Percentiles rank a stretch among this genome's conserved stretches.
Conservation (phyloP, 1,139 yeast genomes). For the Pichia inconspicua region DNA sequence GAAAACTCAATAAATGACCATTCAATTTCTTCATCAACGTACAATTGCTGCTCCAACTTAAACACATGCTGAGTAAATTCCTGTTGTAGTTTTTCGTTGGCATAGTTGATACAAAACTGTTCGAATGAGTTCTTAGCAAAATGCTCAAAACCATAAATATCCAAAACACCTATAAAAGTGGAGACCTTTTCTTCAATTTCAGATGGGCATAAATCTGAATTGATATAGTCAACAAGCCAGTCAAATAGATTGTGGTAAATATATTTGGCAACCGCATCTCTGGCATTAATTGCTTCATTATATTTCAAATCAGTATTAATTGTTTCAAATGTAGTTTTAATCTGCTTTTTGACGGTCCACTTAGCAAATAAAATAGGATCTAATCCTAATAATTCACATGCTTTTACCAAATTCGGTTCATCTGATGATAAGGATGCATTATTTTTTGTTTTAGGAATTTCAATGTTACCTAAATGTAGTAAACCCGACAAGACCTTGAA, state of each 20-base stretch:
- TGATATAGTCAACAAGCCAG: conserved; percentile 86
- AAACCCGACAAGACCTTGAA: conserved; percentile 81
- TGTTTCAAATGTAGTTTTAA: conserved; percentile 86
- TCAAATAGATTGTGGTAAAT: conserved; percentile 89
- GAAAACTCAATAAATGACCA: conserved; percentile 96
- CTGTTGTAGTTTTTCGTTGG: conserved; percentile 95
- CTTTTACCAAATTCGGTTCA: conserved; percentile 77
- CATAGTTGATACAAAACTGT: conserved; percentile 95
- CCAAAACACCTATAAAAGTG: conserved; percentile 91
- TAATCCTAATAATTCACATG: conserved; percentile 78
- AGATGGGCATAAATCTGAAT: conserved; percentile 72
- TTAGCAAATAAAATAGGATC: conserved; percentile 70
- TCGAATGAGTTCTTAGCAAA: conserved; percentile 91
- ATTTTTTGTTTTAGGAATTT: conserved; percentile 76
- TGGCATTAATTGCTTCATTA: conserved; percentile 82
- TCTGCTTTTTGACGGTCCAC: conserved; percentile 92
- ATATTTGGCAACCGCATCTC: conserved; percentile 93
- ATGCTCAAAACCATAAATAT: conserved; percentile 96
- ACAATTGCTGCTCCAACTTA: conserved; percentile 94
- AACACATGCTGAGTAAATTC: conserved; percentile 97
- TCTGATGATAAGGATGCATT: conserved; percentile 79
- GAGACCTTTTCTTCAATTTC: conserved; percentile 49
- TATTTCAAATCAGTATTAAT: conserved; percentile 77
- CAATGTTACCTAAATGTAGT: conserved; percentile 88
- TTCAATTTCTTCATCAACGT: conserved; percentile 82